Conservation (phyloP, 2,329 filamentous ascomycete species). For the Alternaria sp. region DNA sequence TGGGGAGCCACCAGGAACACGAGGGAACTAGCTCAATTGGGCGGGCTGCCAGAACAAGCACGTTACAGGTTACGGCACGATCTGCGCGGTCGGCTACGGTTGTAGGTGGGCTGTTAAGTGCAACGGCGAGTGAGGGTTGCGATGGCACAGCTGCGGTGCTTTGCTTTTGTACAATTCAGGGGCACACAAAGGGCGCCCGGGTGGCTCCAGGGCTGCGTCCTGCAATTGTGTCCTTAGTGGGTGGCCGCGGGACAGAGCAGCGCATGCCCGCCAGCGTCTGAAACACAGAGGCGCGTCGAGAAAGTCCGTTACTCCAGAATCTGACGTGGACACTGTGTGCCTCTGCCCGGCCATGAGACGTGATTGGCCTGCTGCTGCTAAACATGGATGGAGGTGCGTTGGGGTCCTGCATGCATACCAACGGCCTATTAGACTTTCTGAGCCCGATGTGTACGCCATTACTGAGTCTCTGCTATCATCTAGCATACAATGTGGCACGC, state of each 20-base stretch:
- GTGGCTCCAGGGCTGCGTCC: neutral
- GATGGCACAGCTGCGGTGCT: slow-evolving; percentile 10
- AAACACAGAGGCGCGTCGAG: slow-evolving; percentile 43
- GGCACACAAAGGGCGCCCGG: neutral
- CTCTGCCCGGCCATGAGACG: slow-evolving; percentile 1
- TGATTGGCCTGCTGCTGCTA: slow-evolving; percentile 21
- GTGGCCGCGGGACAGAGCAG: slow-evolving; percentile 19
- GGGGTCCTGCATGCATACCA: slow-evolving; percentile 6
- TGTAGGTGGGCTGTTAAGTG: neutral
- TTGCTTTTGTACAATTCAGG: slow-evolving; percentile 25
- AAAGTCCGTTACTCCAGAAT: slow-evolving; percentile 23
- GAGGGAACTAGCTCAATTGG: slow-evolving; percentile 11
- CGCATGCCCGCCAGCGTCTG: slow-evolving; percentile 24
- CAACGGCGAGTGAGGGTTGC: neutral
- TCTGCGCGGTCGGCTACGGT: slow-evolving; percentile 1
- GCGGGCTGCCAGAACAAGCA: slow-evolving; percentile 15
- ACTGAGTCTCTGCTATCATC: neutral
- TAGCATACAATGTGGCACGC: neutral
- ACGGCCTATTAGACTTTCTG: slow-evolving; percentile 8
- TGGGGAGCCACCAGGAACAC: slow-evolving; percentile 20
- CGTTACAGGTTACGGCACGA: slow-evolving; percentile 27
- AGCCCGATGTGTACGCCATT: neutral
- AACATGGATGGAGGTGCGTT: slow-evolving; percentile 21
- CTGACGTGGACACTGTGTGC: slow-evolving; percentile 39
- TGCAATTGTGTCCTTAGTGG: slow-evolving; percentile 27